Evolutionary conservation across 495 filamentous ascomycete species (phyloP).

Genomic region (Cairneyella variabilis): DNA sequence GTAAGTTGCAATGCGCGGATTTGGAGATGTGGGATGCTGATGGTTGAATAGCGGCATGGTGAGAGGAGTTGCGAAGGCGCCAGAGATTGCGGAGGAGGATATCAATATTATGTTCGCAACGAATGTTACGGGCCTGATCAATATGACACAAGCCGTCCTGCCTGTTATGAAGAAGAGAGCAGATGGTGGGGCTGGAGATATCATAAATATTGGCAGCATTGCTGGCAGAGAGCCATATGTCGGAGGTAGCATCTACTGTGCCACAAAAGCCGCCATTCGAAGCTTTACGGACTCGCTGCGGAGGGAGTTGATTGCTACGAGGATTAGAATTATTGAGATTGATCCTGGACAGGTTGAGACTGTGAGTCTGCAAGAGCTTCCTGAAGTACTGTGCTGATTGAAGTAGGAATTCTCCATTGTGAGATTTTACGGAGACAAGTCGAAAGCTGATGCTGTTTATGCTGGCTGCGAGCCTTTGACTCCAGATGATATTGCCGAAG

Average conservation of each 20-base stretch:
- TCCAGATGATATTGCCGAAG: conserved; percentile 91
- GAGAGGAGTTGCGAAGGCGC: conserved; percentile 82
- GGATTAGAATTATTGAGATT: conserved; percentile 87
- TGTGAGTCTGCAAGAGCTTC: conserved; percentile 36
- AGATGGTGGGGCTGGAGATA: conserved; percentile 81
- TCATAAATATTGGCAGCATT: conserved; percentile 96
- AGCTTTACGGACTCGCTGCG: conserved; percentile 86
- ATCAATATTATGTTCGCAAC: conserved; percentile 85
- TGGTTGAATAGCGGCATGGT: conserved; percentile 64
- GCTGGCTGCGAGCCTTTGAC: conserved; percentile 86
- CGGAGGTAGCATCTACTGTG: conserved; percentile 94
- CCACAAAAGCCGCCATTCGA: conserved; percentile 89
- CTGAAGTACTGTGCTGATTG: conserved; percentile 14
- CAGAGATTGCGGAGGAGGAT: conserved; percentile 77
- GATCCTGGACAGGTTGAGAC: conserved; percentile 98
- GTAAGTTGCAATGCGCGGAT: conserved; percentile 47
- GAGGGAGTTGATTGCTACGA: conserved; percentile 81
- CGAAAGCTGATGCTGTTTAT: conserved; percentile 94
- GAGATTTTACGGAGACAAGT: conserved; percentile 87
- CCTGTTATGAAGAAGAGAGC: conserved; percentile 76
- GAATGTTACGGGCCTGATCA: conserved; percentile 91
- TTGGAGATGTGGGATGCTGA: conserved; percentile 6
- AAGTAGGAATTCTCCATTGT: conserved; percentile 86
- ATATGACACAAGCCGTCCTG: conserved; percentile 93
- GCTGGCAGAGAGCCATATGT: conserved; percentile 88